Evolutionary conservation across 2,329 filamentous ascomycete genomes (phyloP).

Genomic region (Dryadomyces quercivorus): DNA sequence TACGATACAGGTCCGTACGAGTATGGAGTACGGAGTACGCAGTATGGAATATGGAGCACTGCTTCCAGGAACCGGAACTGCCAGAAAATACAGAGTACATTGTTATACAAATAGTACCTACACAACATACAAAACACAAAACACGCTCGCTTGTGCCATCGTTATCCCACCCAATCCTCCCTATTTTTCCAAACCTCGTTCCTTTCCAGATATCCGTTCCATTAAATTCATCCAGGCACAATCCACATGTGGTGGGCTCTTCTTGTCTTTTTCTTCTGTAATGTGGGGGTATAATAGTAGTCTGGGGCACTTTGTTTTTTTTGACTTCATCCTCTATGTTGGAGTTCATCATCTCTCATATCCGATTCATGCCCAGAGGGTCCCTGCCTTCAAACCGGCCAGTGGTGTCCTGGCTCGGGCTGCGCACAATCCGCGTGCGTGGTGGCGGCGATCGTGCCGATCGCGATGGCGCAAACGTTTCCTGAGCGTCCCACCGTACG

Average conservation of each 20-base stretch:
- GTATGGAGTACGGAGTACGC: neutral
- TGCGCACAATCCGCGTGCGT: constrained; percentile 4
- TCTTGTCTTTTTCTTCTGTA: neutral
- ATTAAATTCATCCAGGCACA: no score
- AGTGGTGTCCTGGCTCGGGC: constrained; percentile 3
- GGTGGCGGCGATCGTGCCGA: constrained; percentile 2
- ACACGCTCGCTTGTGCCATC: no score
- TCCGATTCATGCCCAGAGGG: constrained; percentile 43
- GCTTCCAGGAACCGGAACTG: no score
- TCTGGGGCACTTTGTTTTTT: neutral
- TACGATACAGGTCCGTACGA: no score
- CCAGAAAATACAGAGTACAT: no score
- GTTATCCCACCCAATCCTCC: no score
- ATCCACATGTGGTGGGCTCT: neutral
- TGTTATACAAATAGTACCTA: no score
- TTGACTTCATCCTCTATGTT: neutral
- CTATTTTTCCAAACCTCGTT: no score
- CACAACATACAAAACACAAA: no score
- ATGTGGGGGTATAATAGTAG: neutral
- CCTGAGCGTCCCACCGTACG: constrained; percentile 29
- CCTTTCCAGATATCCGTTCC: no score
- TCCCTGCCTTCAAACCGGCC: constrained; percentile 31
- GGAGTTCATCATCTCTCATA: constrained; percentile 21
- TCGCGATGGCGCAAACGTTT: constrained; percentile 17
- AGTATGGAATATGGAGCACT: no score